A percentile compares a stretch with the other conserved stretches of the same genome.
phyloP scores from a whole-genome alignment of 2,329 filamentous ascomycete species.

The Clarireedia homoeocarpa region DNA sequence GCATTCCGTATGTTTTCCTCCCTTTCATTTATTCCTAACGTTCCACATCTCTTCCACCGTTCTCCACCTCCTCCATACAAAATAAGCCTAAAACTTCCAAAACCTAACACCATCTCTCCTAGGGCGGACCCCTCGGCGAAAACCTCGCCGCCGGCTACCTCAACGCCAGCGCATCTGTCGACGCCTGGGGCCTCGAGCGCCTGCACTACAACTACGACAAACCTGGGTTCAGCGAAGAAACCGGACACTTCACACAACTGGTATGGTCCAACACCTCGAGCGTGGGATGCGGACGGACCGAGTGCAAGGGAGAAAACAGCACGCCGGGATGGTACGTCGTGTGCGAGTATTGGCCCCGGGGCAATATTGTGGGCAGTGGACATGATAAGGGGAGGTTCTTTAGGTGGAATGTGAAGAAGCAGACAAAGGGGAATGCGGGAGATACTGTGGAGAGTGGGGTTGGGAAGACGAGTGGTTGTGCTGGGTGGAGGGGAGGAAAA shows the following conservation, averaged over 20 bases:
- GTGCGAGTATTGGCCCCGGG: slow-evolving; percentile 62
- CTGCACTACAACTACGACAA: slow-evolving; percentile 49
- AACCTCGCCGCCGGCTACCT: slow-evolving; percentile 64
- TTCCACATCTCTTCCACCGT: too few species aligned
- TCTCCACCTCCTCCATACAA: background rate
- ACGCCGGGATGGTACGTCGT: slow-evolving; percentile 54
- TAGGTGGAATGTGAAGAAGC: slow-evolving; percentile 25
- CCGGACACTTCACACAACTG: slow-evolving; percentile 66
- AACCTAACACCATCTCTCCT: background rate
- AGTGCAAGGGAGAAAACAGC: slow-evolving; percentile 34
- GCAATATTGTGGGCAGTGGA: slow-evolving; percentile 44
- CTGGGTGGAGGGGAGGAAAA: background rate
- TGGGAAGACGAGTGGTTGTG: background rate
- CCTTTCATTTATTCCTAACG: background rate
- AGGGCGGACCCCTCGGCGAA: slow-evolving; percentile 61
- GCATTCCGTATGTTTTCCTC: slow-evolving; percentile 39
- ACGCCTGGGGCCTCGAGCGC: slow-evolving; percentile 58
- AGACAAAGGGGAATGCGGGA: slow-evolving; percentile 15
- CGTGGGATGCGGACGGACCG: slow-evolving; percentile 44
- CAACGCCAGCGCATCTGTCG: slow-evolving; percentile 51
- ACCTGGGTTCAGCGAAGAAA: slow-evolving; percentile 48
- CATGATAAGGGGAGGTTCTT: slow-evolving; percentile 44
- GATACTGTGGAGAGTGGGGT: slow-evolving; percentile 22
- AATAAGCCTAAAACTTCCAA: background rate
- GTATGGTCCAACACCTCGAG: slow-evolving; percentile 59